A percentile compares a stretch with the other conserved stretches of the same genome.
Conservation (phyloP, 345 rosid species). For the Angophora floribunda region DNA sequence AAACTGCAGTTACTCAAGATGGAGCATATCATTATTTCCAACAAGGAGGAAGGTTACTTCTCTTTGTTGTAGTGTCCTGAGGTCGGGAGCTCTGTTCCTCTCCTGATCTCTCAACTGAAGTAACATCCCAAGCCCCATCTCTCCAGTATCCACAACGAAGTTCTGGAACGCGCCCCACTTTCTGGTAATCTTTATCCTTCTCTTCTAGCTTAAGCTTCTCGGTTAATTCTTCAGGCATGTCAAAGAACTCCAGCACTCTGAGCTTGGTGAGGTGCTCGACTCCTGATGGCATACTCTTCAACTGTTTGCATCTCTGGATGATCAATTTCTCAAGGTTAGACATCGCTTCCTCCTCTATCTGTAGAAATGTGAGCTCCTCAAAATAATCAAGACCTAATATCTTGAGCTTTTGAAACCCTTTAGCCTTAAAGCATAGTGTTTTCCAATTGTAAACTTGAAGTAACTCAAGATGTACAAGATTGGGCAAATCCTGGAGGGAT, state of each 20-base stretch:
- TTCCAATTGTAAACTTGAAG: slow-evolving; percentile 12
- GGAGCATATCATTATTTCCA: slow-evolving; percentile 5
- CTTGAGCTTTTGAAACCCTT: slow-evolving; percentile 24
- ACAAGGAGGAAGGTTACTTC: slow-evolving; percentile 4
- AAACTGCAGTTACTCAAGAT: not conserved
- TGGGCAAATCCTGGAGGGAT: slow-evolving; percentile 17
- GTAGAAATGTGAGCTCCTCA: slow-evolving; percentile 8
- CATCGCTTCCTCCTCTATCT: slow-evolving; percentile 17
- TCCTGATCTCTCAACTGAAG: slow-evolving; percentile 3
- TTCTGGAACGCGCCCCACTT: slow-evolving; percentile 16
- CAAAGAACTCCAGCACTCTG: slow-evolving; percentile 18
- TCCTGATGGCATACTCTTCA: slow-evolving; percentile 15
- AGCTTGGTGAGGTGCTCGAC: slow-evolving; percentile 17
- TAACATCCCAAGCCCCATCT: slow-evolving; percentile 22
- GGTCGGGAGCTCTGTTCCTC: not conserved
- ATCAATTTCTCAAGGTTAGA: slow-evolving; percentile 15
- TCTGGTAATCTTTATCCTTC: slow-evolving; percentile 4
- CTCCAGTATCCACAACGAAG: slow-evolving; percentile 16
- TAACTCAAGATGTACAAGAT: slow-evolving; percentile 23
- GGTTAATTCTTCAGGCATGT: slow-evolving; percentile 22
- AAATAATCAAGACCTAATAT: slow-evolving; percentile 18
- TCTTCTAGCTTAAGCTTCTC: slow-evolving; percentile 2
- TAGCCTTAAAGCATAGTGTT: slow-evolving; percentile 7
- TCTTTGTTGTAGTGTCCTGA: not conserved
- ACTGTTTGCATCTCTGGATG: slow-evolving; percentile 12